Conservation (phyloP, 371 early-diverging fungal genomes). For the Haplosporangium sp. region DNA sequence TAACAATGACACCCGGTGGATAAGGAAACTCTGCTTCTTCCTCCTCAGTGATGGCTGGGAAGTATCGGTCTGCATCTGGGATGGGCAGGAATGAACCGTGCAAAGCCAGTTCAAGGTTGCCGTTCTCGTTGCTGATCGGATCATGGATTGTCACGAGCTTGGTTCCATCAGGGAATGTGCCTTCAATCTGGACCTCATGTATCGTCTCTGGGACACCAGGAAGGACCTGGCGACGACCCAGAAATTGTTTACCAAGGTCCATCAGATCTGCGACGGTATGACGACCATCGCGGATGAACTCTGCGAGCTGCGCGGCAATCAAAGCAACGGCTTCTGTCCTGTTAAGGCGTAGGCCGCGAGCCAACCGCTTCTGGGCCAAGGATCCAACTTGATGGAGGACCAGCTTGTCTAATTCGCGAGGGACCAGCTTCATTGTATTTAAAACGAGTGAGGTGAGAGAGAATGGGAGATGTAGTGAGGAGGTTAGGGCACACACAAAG, state of each 20-base stretch:
- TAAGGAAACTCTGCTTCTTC: conserved; percentile 50
- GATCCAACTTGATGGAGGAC: conserved; percentile 83
- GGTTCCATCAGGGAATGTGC: conserved; percentile 92
- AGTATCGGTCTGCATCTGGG: conserved; percentile 69
- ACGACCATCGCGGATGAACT: conserved; percentile 88
- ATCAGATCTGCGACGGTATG: conserved; percentile 90
- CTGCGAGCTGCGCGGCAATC: conserved; percentile 85
- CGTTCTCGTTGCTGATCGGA: conserved; percentile 84
- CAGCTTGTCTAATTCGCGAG: conserved; percentile 93
- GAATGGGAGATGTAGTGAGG: neutral
- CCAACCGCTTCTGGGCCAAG: conserved; percentile 90
- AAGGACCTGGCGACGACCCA: conserved; percentile 88
- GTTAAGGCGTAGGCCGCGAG: conserved; percentile 88
- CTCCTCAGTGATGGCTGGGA: conserved; percentile 59
- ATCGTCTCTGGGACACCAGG: conserved; percentile 75
- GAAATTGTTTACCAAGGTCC: conserved; percentile 86
- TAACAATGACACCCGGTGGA: conserved; percentile 75
- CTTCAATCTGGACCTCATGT: conserved; percentile 87
- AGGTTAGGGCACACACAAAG: neutral
- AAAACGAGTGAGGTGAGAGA: conserved; percentile 1
- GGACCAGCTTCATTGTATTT: conserved; percentile 73
- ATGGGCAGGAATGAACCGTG: conserved; percentile 88
- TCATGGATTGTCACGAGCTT: conserved; percentile 92
- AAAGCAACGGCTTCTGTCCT: conserved; percentile 87
- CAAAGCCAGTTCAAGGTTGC: conserved; percentile 83